Base-by-base conservation (phyloP, 306 rosid species). In the Vicia sativa region DNA sequence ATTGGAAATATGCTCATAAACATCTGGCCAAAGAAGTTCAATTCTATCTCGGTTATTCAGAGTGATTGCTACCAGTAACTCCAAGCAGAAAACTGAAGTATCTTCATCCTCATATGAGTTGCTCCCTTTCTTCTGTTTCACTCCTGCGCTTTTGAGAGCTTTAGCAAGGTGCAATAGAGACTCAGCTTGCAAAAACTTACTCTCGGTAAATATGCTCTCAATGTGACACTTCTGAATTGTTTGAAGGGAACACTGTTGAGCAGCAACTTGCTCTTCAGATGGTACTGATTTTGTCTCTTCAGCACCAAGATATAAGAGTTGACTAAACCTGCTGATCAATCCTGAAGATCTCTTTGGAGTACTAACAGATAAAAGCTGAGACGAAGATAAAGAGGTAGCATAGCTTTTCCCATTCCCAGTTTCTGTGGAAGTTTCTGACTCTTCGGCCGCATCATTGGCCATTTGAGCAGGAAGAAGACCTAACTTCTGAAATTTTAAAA, bases 1-100 rank as follows among this genome's bases (percentile, higher is more conserved):
- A 62, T 72, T 81, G 48, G 86, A 53, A 74, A 90, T 87, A 78
- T 93, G 97, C 82, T 93, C 99, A 78, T 88, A 93, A 53, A 93
- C 92, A 68, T 85, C 84, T 77, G 83, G 95, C 99, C 99, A 93
- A 26, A 93, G 87, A 78, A 90, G 95, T 74, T 75, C 92, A 69
- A 93, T 90, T 76, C 99, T 85, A 67, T 93, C 99, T 80, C 99
- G 79, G 77, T 93, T 93, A 79, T 88, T 93, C 72, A 93, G 79
- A 60, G 99, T 93, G 65, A 88, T 79, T 46, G 96, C 90, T 67
- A 90, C 86, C 68, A 93, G 83, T 75, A 93, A 79, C 78, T 88
- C 97, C 83, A 93, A 78, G 58, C 97, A 93, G 82, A 93, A 88
- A 77, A 93, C 95, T 35, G 87, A 84, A 46, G 91, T 83, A 80